These are phyloP conservation scores for Stylosanthes scabra DNA, from an alignment of 331 rosid genomes.

Conservation along the genomic window DNA sequence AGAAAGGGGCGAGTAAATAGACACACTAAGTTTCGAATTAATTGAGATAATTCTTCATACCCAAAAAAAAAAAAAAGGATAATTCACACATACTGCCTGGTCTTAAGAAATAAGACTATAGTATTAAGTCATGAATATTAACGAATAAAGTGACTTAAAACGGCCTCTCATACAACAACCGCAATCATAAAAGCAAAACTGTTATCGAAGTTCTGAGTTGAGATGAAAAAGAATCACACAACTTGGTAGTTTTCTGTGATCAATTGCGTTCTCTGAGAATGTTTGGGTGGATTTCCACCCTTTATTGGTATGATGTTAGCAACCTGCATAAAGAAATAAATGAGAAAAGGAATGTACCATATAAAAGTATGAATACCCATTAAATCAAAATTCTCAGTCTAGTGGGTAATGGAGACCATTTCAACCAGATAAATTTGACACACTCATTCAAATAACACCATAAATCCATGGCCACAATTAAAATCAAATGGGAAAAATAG, in stretches of 20 bases:
- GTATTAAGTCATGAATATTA: slow-evolving; percentile 30
- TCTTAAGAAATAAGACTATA: slow-evolving; percentile 27
- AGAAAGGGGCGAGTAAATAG: neutral
- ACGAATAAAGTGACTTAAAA: slow-evolving; percentile 29
- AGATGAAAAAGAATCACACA: slow-evolving; percentile 49
- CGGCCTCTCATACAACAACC: slow-evolving; percentile 34
- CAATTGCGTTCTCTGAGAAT: slow-evolving; percentile 89
- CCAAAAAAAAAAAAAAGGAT: neutral
- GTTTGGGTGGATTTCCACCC: slow-evolving; percentile 86
- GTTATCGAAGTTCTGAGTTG: slow-evolving; percentile 35
- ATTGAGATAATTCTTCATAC: too few relatives aligned
- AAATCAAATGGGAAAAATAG: slow-evolving; percentile 16
- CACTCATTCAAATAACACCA: slow-evolving; percentile 19
- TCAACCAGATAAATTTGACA: slow-evolving; percentile 26
- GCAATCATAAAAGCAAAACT: slow-evolving; percentile 35
- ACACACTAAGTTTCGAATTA: too few relatives aligned
- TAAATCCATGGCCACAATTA: neutral
- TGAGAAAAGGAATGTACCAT: neutral
- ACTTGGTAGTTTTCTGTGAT: slow-evolving; percentile 86
- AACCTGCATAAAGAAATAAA: slow-evolving; percentile 56
- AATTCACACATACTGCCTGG: slow-evolving; percentile 15
- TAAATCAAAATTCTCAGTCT: slow-evolving; percentile 14
- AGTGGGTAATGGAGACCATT: slow-evolving; percentile 2
- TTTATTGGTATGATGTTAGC: slow-evolving; percentile 68
- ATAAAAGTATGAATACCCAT: slow-evolving; percentile 1